Percentiles rank a stretch among this genome's conserved stretches.
Conservation (phyloP, 2,329 filamentous ascomycete species). For the Fusarium proliferatum region DNA sequence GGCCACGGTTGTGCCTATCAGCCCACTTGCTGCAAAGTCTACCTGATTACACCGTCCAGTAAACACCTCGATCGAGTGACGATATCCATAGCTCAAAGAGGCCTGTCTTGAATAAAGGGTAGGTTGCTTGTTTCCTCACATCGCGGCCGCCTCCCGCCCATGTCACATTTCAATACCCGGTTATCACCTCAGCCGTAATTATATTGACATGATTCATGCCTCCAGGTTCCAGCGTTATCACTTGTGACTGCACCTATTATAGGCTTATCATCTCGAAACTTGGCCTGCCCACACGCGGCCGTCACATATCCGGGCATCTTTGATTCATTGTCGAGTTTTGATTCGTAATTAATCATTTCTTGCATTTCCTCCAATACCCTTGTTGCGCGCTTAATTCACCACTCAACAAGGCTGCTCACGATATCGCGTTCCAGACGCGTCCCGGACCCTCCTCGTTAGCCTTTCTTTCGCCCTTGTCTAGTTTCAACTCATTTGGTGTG, state of each 20-base stretch:
- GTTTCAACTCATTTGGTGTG: conserved; percentile 18
- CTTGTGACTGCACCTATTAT: conserved; percentile 12
- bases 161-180: conserved; percentile 12
- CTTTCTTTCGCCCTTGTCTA: conserved; percentile 24
- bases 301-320: conserved; percentile 29
- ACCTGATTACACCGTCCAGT: conserved; percentile 15
- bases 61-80: background rate
- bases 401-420: conserved; percentile 18
- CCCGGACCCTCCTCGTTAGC: conserved; percentile 26
- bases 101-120: conserved; percentile 3
- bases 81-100: background rate
- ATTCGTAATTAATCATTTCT: conserved; percentile 33
- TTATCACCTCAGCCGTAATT: conserved; percentile 20
- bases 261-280: conserved; percentile 31
- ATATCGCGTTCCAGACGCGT: conserved; percentile 35
- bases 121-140: background rate
- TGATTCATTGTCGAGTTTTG: conserved; percentile 12
- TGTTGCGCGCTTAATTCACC: conserved; percentile 40
- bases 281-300: conserved; percentile 26
- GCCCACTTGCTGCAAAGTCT: conserved; percentile 14
- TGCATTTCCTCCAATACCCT: conserved; percentile 21
- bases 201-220: conserved; percentile 18
- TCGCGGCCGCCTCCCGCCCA: background rate
- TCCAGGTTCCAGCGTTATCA: conserved; percentile 1
- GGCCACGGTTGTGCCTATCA: conserved; percentile 6